These are phyloP conservation scores for Cystofilobasidium ferigula DNA, from an alignment of 768 basidiomycete genomes.

Conservation along the genomic window DNA sequence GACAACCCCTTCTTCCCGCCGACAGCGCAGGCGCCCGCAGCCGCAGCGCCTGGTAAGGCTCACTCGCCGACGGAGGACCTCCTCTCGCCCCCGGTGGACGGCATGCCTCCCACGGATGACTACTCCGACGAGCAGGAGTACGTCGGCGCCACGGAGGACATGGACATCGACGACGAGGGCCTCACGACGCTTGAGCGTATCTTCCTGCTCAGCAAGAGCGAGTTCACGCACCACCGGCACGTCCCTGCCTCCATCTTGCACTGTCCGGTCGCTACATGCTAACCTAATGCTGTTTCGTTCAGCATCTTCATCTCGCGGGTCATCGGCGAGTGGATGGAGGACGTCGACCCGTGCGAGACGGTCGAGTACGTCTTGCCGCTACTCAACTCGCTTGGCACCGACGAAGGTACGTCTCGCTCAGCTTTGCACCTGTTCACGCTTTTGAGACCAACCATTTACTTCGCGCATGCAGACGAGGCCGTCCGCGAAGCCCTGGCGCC, in stretches of 20 bases:
- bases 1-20: constrained; percentile 21
- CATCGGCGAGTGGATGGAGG: constrained; percentile 60
- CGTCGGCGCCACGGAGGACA: constrained; percentile 30
- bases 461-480: constrained; percentile 57
- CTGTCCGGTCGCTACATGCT: too few relatives aligned
- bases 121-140: not conserved
- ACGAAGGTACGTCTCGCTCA: constrained; percentile 53
- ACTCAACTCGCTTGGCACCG: constrained; percentile 70
- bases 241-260: constrained; percentile 26
- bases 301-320: constrained; percentile 75
- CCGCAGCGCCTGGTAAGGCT: too few relatives aligned
- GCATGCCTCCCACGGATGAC: not conserved
- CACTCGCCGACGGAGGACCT: not conserved
- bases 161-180: constrained; percentile 61
- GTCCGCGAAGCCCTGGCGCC: constrained; percentile 79
- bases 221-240: constrained; percentile 51
- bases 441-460: constrained; percentile 5
- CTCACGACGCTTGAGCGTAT: constrained; percentile 80
- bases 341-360: constrained; percentile 74
- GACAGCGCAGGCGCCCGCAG: too few relatives aligned
- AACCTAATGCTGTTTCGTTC: constrained; percentile 2
- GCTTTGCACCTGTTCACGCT: not conserved
- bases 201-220: constrained; percentile 75
- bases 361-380: constrained; percentile 87
- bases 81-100: not conserved